Base-by-base conservation (phyloP, 768 basidiomycete genomes). In the Suillus placidus region DNA sequence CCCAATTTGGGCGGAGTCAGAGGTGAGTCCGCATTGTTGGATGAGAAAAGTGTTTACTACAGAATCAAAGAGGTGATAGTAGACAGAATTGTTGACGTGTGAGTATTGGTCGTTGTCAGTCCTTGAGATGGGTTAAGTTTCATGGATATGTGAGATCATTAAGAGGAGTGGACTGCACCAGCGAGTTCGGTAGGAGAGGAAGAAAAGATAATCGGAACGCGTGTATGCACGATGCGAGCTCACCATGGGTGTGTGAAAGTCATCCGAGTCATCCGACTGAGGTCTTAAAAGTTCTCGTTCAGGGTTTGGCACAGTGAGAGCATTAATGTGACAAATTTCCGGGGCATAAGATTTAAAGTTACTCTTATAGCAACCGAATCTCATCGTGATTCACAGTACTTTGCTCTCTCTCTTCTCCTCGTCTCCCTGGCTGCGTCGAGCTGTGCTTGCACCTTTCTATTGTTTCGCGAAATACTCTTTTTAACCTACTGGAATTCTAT, bases 81-180 rank as follows among this genome's bases (percentile, higher is more conserved):
- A 94, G 18, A 92, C 78, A 0, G 89, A 83, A 75, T 94, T 94
- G 78, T 94, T 93, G 71, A 93, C 80, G 67, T 94, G 92, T 14
- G 85, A 83, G 72, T 94, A 94, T 70, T 93, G 91, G 80, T 94
- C 92, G 71, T 93, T 94, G 81, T 94, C 92, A 70, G 85, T 91
- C 92, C 92, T 94, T 68, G n/a, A 66, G 45, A 10, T 14, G 32
- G 26, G 60, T 51, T 34, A 38, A 26, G 47, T 55, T 40, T 54
- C 35, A 26, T 18, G 38, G 4, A 26, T 34, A 6, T 35, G 26
- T 58, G 47, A 61, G n/a, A 49, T 51, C 8, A 51, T 16, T 64
- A 26, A 20, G 63, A 40, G 67, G 16, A 62, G 35, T 66, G 57
- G 67, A 34, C 45, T 38, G 64, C 57, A 91, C 91, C 91, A 93